A percentile compares a stretch with the other conserved stretches of the same genome.
These are phyloP conservation scores for Herpetomonas samuelpessoai DNA, from an alignment of 208 protist species.

Conservation along the genomic window DNA sequence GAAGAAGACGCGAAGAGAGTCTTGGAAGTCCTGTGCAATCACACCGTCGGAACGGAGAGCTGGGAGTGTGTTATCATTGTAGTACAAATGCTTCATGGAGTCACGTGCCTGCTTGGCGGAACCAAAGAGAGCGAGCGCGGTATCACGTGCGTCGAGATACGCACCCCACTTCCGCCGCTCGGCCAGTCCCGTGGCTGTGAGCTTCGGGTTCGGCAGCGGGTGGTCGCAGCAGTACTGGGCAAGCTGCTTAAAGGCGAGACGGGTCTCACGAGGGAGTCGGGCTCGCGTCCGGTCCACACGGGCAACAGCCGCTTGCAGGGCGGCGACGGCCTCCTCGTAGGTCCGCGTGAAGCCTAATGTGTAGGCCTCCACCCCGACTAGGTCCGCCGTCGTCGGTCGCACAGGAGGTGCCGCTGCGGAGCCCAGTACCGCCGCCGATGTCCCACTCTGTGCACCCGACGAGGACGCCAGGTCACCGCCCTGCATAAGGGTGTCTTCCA, in stretches of 20 bases:
- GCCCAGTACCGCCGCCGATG: no score
- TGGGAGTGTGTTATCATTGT: slow-evolving; percentile 72
- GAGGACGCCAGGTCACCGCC: no score
- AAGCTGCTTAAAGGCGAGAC: slow-evolving; percentile 57
- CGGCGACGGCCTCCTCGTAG: no score
- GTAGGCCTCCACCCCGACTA: no score
- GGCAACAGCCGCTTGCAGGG: no score
- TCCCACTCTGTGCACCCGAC: no score
- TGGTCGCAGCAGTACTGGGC: slow-evolving; percentile 72
- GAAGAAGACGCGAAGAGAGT: slow-evolving; percentile 52
- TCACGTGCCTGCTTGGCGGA: slow-evolving; percentile 78
- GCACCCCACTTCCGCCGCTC: slow-evolving; percentile 73
- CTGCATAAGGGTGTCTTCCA: no score
- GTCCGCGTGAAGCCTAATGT: no score
- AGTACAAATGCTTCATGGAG: slow-evolving; percentile 85
- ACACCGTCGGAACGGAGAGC: slow-evolving; percentile 59
- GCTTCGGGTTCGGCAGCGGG: slow-evolving; percentile 70
- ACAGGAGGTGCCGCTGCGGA: no score
- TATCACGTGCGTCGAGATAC: slow-evolving; percentile 86
- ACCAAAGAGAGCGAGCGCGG: slow-evolving; percentile 83
- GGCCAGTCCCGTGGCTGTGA: slow-evolving; percentile 62
- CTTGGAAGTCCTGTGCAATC: slow-evolving; percentile 66
- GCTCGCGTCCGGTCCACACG: slow-evolving; percentile 27
- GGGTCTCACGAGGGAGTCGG: slow-evolving; percentile 35
- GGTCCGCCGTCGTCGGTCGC: no score